Percentiles rank a stretch among this genome's conserved stretches.
Conservation (phyloP, 2,329 filamentous ascomycete genomes). For the Colletotrichum limetticola region DNA sequence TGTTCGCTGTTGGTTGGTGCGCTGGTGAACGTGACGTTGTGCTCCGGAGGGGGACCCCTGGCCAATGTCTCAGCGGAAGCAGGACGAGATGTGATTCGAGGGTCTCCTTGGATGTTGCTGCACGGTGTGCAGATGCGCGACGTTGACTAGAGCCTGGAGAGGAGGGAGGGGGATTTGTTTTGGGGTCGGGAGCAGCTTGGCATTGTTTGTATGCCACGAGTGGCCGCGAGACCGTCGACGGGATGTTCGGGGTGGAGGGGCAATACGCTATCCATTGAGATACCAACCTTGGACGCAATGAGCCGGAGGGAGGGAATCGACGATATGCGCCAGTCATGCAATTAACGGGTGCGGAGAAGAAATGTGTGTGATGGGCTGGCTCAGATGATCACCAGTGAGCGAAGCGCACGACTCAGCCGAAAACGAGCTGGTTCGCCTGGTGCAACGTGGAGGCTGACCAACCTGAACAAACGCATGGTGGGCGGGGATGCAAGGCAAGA, state of each 20-base stretch:
- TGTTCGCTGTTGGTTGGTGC: constrained; percentile 22
- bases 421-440: background rate
- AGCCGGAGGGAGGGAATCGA: background rate
- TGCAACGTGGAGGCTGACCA: background rate
- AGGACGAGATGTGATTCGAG: background rate
- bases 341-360: constrained; percentile 16
- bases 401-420: background rate
- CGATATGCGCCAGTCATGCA: constrained; percentile 19
- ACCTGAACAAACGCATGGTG: background rate
- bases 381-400: constrained; percentile 27
- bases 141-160: no score
- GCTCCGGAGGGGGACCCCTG: background rate
- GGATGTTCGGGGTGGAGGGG: constrained; percentile 1
- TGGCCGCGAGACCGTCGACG: background rate
- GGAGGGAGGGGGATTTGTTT: background rate
- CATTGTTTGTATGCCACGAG: background rate
- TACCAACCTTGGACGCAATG: background rate
- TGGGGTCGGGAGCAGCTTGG: background rate
- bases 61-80: constrained; percentile 15
- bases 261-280: background rate
- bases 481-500: background rate
- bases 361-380: constrained; percentile 10
- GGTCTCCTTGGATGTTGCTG: background rate
- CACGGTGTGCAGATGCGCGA: constrained; percentile 6
- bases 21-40: constrained; percentile 3